phyloP scores from a whole-genome alignment of 2,329 filamentous ascomycete species.

The Pseudogymnoascus sp. region DNA sequence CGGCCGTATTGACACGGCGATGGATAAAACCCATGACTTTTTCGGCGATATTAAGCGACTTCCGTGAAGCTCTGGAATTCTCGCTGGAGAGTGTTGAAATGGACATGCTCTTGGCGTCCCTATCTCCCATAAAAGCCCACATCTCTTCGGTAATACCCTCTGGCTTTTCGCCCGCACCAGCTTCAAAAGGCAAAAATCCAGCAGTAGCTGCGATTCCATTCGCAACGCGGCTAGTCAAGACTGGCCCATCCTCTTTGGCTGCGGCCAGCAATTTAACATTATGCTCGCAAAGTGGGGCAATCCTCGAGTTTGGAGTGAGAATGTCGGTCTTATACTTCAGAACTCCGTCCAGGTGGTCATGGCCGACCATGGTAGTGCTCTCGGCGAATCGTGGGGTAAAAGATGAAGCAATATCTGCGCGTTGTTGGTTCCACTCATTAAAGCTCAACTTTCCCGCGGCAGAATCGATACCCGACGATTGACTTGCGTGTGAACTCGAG shows the following conservation, averaged over 20 bases:
- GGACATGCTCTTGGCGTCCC: background rate
- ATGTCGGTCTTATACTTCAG: background rate
- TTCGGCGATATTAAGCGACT: background rate
- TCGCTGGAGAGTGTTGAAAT: background rate
- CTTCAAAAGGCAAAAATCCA: background rate
- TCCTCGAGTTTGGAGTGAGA: background rate
- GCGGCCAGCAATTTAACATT: background rate
- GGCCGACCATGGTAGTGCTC: background rate
- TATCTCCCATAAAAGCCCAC: background rate
- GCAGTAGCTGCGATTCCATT: background rate
- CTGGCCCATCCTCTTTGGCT: background rate
- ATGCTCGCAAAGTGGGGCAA: background rate
- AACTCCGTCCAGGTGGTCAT: background rate
- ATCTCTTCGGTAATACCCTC: background rate
- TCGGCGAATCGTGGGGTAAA: background rate
- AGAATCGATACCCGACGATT: background rate
- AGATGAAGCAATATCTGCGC: background rate
- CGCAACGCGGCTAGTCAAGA: background rate
- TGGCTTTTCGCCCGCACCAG: background rate
- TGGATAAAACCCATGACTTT: slow-evolving; percentile 1
- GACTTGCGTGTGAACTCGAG: background rate
- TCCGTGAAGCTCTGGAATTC: background rate
- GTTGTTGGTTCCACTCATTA: background rate
- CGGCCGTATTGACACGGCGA: background rate
- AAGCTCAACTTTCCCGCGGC: background rate